Evolutionary conservation across 805 yeast species (phyloP).

Genomic region (Pichia nakasei): DNA sequence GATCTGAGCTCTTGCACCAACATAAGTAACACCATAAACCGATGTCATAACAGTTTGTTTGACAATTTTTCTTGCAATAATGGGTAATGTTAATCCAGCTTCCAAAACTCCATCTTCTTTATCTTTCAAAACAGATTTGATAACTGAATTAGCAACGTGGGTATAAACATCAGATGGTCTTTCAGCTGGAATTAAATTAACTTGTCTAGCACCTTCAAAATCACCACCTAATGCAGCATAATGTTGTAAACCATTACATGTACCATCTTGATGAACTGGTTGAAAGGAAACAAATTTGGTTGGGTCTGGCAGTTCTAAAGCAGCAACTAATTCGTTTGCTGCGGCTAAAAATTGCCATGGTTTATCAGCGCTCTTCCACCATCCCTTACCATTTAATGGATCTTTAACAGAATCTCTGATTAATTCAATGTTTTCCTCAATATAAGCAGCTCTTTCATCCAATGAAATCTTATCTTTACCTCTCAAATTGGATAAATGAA

Average conservation of each 20-base stretch:
- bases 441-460: constrained; percentile 51
- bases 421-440: constrained; percentile 47
- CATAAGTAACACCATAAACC: constrained; percentile 91
- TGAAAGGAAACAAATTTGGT: constrained; percentile 56
- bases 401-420: constrained; percentile 50
- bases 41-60: constrained; percentile 98
- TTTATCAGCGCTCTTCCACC: constrained; percentile 72
- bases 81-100: constrained; percentile 49
- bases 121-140: constrained; percentile 43
- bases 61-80: constrained; percentile 77
- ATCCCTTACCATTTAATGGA: constrained; percentile 47
- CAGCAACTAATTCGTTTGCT: constrained; percentile 57
- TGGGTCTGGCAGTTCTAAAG: constrained; percentile 54
- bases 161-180: constrained; percentile 72
- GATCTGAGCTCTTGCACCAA: constrained; percentile 89
- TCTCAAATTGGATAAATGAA: constrained; percentile 63
- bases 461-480: constrained; percentile 71
- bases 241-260: constrained; percentile 81
- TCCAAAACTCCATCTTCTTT: constrained; percentile 43
- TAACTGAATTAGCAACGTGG: constrained; percentile 59
- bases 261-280: constrained; percentile 82
- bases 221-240: constrained; percentile 87
- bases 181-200: constrained; percentile 60
- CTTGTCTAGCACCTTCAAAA: constrained; percentile 73
- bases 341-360: constrained; percentile 79